Evolutionary conservation across 495 filamentous ascomycete species (phyloP).

Genomic region (Podospora pseudoanserina): DNA sequence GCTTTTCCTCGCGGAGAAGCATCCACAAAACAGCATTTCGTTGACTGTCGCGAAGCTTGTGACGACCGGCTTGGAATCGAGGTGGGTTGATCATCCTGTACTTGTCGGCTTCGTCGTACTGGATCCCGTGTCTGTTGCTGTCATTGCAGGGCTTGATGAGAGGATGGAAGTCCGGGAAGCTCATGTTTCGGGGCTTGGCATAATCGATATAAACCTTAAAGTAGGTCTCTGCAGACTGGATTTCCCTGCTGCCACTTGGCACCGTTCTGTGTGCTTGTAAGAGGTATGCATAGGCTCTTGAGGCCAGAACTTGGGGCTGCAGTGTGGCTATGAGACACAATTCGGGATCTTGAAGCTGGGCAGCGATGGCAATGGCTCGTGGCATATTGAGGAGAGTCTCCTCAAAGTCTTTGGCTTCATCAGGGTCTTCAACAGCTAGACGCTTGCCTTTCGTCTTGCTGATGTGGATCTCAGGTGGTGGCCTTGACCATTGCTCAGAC

Average conservation of each 20-base stretch:
- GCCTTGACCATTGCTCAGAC: slow-evolving; percentile 11
- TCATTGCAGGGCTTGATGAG: slow-evolving; percentile 11
- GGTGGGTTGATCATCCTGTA: neutral
- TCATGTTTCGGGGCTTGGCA: neutral
- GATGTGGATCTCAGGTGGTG: slow-evolving; percentile 14
- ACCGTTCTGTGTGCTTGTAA: slow-evolving; percentile 13
- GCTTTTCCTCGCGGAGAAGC: slow-evolving; percentile 53
- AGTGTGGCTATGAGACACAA: slow-evolving; percentile 11
- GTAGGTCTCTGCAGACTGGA: neutral
- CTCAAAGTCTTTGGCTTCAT: slow-evolving; percentile 18
- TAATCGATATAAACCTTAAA: slow-evolving; percentile 18
- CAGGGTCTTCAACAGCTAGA: slow-evolving; percentile 14
- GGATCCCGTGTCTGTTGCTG: slow-evolving; percentile 1
- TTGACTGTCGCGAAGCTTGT: slow-evolving; percentile 23
- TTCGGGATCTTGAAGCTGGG: neutral
- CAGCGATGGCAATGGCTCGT: slow-evolving; percentile 13
- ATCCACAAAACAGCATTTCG: slow-evolving; percentile 55
- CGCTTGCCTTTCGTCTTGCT: neutral
- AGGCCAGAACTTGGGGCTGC: slow-evolving; percentile 14
- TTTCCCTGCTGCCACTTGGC: neutral
- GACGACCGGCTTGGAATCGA: neutral
- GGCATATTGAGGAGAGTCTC: slow-evolving; percentile 14
- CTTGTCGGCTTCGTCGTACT: neutral
- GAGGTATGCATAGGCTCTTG: slow-evolving; percentile 12
- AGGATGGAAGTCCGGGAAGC: slow-evolving; percentile 4